Base-by-base conservation (phyloP, 2,329 filamentous ascomycete genomes). In the Podosphaera xanthii region DNA sequence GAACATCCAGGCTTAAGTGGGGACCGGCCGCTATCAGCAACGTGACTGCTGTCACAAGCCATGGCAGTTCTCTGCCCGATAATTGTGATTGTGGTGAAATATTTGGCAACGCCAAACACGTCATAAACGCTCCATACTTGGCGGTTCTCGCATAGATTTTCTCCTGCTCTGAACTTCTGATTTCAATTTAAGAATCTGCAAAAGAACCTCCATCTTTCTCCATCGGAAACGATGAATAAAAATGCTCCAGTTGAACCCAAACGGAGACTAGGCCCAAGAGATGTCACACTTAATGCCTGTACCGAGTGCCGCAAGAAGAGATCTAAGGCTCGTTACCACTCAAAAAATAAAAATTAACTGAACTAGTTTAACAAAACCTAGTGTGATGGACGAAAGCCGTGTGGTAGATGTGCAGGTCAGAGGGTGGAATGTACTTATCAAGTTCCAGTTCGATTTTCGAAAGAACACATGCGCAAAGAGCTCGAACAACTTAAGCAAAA, bases 371-470 rank as follows among this genome's bases (percentile, higher is more conserved):
- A 58, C 48, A 33, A 12, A 12, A 33, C 48, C 5, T n/a, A 81
- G 78, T 83, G 80, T 65, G 80, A 83, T 64, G 80, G 80, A 5
- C 71, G 76, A 56, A 74, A 66, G 35, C 80, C 67, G 1, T 69
- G 68, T 59, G 65, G 64, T 36, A 79, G 80, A 61, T 83, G 80
- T 69, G 74, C 71, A 60, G 63, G 70, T 0, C 79, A 82, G 73
- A 69, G 53, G 62, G 75, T 75, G 46, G 75, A 80, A 33, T 83
- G 80, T 61, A 66, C 80, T 33, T 83, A 83, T 70, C 79, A 83
- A 63, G 67, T 81, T 6, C 80, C 80, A 0, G 75, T 83, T 4
- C 78, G 80, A 52, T 79, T 82, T 63, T 82, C 79, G 9, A 83
- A 83, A 62, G 80, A 82, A 61, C 75, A 76, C 58, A 73, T 83